Evolutionary conservation across 2,329 filamentous ascomycete species (phyloP).

Genomic region (Thermomyces lanuginosus): DNA sequence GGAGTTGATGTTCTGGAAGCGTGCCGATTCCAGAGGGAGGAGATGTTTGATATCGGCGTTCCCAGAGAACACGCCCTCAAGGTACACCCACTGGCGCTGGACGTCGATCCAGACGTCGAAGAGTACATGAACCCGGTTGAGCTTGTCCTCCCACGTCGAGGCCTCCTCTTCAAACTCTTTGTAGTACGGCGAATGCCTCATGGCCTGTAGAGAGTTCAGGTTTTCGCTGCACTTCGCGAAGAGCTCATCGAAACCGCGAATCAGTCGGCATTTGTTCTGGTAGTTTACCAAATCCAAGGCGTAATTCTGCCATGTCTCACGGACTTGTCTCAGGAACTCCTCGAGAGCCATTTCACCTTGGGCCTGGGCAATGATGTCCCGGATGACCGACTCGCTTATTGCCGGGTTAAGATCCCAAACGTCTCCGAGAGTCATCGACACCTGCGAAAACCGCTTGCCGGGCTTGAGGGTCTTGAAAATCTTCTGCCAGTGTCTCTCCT

Average conservation of each 20-base stretch:
- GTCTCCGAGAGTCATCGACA: constrained; percentile 91
- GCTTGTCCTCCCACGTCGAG: constrained; percentile 89
- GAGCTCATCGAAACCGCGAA: constrained; percentile 93
- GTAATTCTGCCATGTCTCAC: constrained; percentile 94
- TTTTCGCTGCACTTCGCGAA: constrained; percentile 99
- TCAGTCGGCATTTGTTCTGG: constrained; percentile 93
- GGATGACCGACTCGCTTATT: constrained; percentile 71
- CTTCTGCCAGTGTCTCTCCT: constrained; percentile 91
- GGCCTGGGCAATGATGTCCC: constrained; percentile 85
- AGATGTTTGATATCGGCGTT: constrained; percentile 98
- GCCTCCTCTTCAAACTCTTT: constrained; percentile 99
- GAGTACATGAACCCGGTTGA: constrained; percentile 90
- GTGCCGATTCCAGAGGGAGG: constrained; percentile 84
- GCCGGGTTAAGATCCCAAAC: constrained; percentile 94
- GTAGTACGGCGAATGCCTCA: constrained; percentile 98
- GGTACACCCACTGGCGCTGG: constrained; percentile 98
- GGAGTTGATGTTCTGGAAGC: constrained; percentile 98
- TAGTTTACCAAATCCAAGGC: constrained; percentile 89
- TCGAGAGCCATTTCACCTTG: constrained; percentile 97
- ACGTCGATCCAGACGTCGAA: constrained; percentile 99
- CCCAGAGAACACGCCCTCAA: constrained; percentile 96
- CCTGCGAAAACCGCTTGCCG: constrained; percentile 80
- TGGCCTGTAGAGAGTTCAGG: constrained; percentile 89
- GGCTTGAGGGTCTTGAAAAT: constrained; percentile 94
- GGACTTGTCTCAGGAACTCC: constrained; percentile 90